Conservation (phyloP, 2,329 filamentous ascomycete species). For the Colletotrichum spaethianum region DNA sequence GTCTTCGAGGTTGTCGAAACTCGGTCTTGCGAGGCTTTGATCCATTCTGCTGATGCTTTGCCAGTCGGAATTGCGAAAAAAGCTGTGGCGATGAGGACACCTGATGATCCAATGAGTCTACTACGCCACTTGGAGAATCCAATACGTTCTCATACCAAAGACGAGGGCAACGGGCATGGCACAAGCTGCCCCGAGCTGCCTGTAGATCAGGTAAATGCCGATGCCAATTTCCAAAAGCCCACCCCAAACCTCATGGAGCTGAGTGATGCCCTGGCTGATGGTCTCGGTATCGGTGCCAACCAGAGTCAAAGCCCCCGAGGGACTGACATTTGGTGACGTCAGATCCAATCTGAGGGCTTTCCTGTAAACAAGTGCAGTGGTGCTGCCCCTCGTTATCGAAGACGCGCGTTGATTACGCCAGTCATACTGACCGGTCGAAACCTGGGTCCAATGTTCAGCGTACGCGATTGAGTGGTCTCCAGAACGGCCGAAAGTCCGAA, state of each 20-base stretch:
- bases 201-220: conserved; percentile 47
- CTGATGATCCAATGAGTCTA: conserved; percentile 45
- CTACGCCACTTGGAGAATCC: background rate
- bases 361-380: conserved; percentile 47
- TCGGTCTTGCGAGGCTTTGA: conserved; percentile 63
- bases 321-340: conserved; percentile 42
- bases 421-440: conserved; percentile 45
- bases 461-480: too few relatives aligned
- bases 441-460: conserved; percentile 28
- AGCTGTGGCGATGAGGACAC: conserved; percentile 53
- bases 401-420: conserved; percentile 45
- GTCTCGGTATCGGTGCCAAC: conserved; percentile 48
- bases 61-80: conserved; percentile 44
- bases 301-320: conserved; percentile 46
- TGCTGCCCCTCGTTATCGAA: conserved; percentile 47
- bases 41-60: conserved; percentile 60
- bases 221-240: conserved; percentile 46
- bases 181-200: conserved; percentile 58
- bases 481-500: background rate
- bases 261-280: conserved; percentile 44
- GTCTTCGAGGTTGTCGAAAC: conserved; percentile 63
- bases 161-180: conserved; percentile 60
- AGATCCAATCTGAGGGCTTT: conserved; percentile 44
- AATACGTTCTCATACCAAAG: conserved; percentile 51
- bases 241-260: conserved; percentile 45